These are phyloP conservation scores for Neurospora sp. DNA, from an alignment of 495 filamentous ascomycete species.

Conservation along the genomic window DNA sequence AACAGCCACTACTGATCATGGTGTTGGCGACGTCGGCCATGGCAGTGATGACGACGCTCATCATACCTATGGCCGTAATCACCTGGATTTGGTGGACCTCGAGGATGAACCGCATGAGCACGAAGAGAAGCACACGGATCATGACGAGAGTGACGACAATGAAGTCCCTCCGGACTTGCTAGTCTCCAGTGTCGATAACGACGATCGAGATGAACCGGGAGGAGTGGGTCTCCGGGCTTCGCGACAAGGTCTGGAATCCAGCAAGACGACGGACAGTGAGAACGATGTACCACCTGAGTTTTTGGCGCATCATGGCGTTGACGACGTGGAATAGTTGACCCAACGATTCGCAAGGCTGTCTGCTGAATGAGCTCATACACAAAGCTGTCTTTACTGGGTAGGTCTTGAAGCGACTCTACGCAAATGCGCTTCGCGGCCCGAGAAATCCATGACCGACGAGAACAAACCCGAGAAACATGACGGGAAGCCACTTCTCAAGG, in stretches of 20 bases:
- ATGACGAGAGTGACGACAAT: conserved; percentile 18
- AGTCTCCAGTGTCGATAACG: neutral
- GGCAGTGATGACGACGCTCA: conserved; percentile 15
- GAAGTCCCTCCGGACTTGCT: conserved; percentile 15
- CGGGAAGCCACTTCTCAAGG: too few relatives aligned
- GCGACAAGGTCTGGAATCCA: conserved; percentile 2
- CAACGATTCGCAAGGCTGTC: neutral
- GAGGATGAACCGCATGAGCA: conserved; percentile 7
- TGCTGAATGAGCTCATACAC: neutral
- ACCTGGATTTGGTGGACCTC: conserved; percentile 31
- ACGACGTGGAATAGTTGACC: conserved; percentile 2
- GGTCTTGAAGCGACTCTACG: too few relatives aligned
- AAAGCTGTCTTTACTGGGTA: neutral
- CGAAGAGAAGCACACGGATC: conserved; percentile 10
- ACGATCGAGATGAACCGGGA: neutral
- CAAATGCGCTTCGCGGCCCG: too few relatives aligned
- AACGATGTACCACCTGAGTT: conserved; percentile 34
- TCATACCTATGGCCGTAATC: conserved; percentile 15
- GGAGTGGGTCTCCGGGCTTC: neutral
- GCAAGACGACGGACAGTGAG: conserved; percentile 23
- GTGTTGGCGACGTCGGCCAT: neutral
- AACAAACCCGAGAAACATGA: too few relatives aligned
- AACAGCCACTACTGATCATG: neutral
- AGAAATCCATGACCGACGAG: too few relatives aligned
- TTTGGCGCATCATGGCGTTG: conserved; percentile 10